Percentiles rank a stretch among this genome's conserved stretches.
phyloP scores from a whole-genome alignment of 257 asterid genomes.

The Solanum rostratum region DNA sequence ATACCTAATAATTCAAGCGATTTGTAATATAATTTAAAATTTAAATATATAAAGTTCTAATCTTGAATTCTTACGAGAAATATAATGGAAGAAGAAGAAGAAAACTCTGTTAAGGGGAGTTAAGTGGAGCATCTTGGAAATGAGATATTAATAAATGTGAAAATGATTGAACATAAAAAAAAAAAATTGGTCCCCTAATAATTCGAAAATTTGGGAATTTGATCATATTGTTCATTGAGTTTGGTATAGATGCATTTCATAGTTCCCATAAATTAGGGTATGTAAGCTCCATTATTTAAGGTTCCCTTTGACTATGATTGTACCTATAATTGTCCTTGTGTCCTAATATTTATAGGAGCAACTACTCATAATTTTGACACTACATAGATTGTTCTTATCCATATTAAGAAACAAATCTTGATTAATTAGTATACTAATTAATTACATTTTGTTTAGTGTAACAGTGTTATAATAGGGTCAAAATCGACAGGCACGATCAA shows the following conservation, averaged over 20 bases:
- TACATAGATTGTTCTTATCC: neutral
- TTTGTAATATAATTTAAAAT: neutral
- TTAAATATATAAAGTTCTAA: neutral
- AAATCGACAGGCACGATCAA: too few relatives aligned
- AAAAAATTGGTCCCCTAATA: neutral
- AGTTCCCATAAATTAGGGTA: neutral
- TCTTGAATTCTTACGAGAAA: neutral
- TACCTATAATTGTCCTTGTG: neutral
- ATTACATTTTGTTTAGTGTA: too few relatives aligned
- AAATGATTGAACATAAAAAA: neutral
- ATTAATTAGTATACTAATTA: too few relatives aligned
- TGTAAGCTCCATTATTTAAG: neutral
- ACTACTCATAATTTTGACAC: neutral
- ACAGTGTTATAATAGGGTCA: too few relatives aligned
- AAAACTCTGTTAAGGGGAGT: neutral
- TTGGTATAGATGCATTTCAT: neutral
- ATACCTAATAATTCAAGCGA: neutral
- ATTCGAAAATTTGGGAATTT: neutral
- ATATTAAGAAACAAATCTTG: neutral
- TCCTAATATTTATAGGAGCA: neutral
- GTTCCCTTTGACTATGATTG: neutral
- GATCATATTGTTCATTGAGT: neutral
- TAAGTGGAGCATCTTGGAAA: neutral
- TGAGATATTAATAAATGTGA: neutral
- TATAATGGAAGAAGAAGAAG: neutral